Conservation (phyloP, 2,329 filamentous ascomycete genomes). For the Colletotrichum coccodes region DNA sequence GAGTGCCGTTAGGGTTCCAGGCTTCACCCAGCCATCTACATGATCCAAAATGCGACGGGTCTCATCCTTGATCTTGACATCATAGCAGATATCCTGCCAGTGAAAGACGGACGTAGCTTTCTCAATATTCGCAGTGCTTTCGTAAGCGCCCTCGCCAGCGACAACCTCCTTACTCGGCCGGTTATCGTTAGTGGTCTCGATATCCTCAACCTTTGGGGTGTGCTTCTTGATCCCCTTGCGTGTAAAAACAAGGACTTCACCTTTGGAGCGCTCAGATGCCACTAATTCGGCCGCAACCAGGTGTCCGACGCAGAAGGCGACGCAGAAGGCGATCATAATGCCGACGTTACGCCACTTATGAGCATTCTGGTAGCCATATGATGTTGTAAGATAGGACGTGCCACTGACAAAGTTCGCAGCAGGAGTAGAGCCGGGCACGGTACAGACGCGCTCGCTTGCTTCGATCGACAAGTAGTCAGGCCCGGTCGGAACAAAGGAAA, state of each 20-base stretch:
- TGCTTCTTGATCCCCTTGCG: slow-evolving; percentile 43
- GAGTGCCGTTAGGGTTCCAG: slow-evolving; percentile 72
- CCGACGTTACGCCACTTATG: slow-evolving; percentile 65
- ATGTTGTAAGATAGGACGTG: slow-evolving; percentile 51
- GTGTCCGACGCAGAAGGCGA: slow-evolving; percentile 59
- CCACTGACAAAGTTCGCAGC: slow-evolving; percentile 55
- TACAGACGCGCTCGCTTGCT: slow-evolving; percentile 48
- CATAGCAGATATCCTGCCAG: slow-evolving; percentile 75
- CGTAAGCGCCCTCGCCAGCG: neutral
- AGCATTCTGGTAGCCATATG: slow-evolving; percentile 53
- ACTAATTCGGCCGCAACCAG: slow-evolving; percentile 58
- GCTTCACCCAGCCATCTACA: slow-evolving; percentile 76
- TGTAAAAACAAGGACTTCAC: slow-evolving; percentile 71
- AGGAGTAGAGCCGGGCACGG: slow-evolving; percentile 53
- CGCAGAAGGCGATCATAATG: slow-evolving; percentile 61
- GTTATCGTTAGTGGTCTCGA: neutral
- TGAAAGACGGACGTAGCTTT: slow-evolving; percentile 73
- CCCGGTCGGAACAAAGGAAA: slow-evolving; percentile 32
- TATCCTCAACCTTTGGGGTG: too few relatives aligned
- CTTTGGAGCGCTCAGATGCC: slow-evolving; percentile 63
- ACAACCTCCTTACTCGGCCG: too few relatives aligned
- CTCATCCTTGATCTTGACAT: slow-evolving; percentile 73
- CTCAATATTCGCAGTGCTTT: slow-evolving; percentile 29
- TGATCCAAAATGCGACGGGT: slow-evolving; percentile 70
- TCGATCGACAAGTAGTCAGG: slow-evolving; percentile 29